Conservation (phyloP, 495 filamentous ascomycete genomes). For the Filosporella fistucella region DNA sequence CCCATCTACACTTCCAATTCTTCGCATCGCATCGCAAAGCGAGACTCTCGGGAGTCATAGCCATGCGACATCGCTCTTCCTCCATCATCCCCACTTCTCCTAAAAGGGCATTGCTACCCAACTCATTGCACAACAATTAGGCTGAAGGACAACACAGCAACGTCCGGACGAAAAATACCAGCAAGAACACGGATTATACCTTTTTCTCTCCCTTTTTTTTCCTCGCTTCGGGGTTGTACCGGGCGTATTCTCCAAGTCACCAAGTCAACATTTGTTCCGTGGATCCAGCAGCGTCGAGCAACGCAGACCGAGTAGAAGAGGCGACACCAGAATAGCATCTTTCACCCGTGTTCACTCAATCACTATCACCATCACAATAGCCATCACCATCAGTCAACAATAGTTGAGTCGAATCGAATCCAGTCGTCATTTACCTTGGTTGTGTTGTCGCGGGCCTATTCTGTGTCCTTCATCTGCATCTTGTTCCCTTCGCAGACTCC, state of each 20-base stretch:
- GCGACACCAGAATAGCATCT: too few species aligned
- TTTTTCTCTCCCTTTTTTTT: not conserved
- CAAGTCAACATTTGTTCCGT: too few species aligned
- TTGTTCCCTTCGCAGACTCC: too few species aligned
- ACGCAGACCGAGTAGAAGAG: too few species aligned
- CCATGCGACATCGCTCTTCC: conserved; percentile 15
- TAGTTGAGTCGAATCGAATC: too few species aligned
- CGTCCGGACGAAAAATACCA: not conserved
- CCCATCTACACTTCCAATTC: not conserved
- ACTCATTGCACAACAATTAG: conserved; percentile 19
- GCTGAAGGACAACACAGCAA: conserved; percentile 26
- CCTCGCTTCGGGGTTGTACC: not conserved
- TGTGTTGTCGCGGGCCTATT: too few species aligned
- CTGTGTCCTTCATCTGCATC: too few species aligned
- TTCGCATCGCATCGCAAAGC: conserved; percentile 5
- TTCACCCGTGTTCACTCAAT: too few species aligned
- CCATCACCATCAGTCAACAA: too few species aligned
- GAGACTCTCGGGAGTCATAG: conserved; percentile 17
- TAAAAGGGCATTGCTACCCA: conserved; percentile 25
- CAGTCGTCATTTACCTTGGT: too few species aligned
- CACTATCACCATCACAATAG: too few species aligned
- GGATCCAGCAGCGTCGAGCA: too few species aligned
- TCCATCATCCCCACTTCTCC: conserved; percentile 12
- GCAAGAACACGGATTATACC: not conserved
- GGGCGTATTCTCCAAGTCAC: not conserved